Evolutionary conservation across 352 stramenopile species (phyloP).

Genomic region (Phytophthora cajani): DNA sequence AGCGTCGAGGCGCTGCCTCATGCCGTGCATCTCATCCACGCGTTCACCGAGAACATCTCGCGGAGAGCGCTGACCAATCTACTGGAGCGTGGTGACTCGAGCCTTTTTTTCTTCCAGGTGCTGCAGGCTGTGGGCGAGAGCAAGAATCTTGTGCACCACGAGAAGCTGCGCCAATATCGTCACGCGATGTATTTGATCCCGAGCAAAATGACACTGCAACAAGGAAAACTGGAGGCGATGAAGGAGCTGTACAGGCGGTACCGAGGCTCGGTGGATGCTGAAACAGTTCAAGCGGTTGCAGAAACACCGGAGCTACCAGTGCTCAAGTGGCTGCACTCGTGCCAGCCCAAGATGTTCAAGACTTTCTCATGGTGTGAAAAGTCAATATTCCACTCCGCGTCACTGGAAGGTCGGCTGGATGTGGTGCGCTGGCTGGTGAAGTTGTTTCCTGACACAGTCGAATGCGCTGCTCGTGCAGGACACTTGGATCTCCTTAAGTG

Average conservation of each 20-base stretch:
- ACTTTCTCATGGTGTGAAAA: background rate
- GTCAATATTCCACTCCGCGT: background rate
- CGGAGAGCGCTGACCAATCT: background rate
- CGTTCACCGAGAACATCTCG: background rate
- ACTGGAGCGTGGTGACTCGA: background rate
- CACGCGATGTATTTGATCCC: background rate
- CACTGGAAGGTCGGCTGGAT: too few species aligned
- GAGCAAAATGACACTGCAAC: background rate
- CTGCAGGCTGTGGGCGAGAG: background rate
- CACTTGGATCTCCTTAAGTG: background rate
- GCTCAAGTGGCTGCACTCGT: background rate
- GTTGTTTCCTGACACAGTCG: background rate
- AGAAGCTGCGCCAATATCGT: background rate
- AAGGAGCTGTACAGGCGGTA: slow-evolving; percentile 3
- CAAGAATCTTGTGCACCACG: background rate
- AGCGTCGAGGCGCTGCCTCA: background rate
- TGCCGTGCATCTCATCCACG: background rate
- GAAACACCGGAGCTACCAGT: background rate
- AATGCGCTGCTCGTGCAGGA: too few species aligned
- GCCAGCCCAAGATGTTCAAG: background rate
- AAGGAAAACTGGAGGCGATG: background rate
- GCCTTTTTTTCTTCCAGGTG: background rate
- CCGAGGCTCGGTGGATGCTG: background rate
- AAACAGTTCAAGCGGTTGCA: background rate
- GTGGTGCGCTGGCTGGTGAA: background rate